Percentiles rank a stretch among this genome's conserved stretches.
phyloP scores from a whole-genome alignment of 2,329 filamentous ascomycete species.

The Pseudogymnoascus sp. region DNA sequence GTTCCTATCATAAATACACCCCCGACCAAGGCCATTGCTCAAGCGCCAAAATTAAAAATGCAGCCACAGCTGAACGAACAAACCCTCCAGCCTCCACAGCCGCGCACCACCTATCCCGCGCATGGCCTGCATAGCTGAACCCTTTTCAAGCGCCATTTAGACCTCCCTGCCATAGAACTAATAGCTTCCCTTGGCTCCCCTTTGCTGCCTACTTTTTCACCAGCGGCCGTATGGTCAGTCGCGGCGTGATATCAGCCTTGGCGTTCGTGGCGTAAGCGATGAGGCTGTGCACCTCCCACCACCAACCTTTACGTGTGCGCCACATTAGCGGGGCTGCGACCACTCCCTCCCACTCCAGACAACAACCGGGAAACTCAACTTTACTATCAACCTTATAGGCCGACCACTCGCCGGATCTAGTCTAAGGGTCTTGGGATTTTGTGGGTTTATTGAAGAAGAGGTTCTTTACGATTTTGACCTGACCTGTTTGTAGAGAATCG shows the following conservation, averaged over 20 bases:
- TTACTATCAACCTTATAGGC: not conserved
- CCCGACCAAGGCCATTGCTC: no score
- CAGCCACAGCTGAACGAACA: no score
- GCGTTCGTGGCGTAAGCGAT: not conserved
- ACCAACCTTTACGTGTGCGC: not conserved
- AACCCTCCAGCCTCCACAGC: not conserved
- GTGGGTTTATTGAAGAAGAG: slow-evolving; percentile 2
- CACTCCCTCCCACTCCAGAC: not conserved
- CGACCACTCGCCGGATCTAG: not conserved
- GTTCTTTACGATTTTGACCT: not conserved
- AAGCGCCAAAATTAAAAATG: no score
- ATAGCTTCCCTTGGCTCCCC: not conserved
- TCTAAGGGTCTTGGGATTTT: not conserved
- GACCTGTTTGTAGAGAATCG: not conserved
- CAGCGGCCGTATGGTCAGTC: not conserved
- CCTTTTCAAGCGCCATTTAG: not conserved
- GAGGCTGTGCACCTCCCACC: not conserved
- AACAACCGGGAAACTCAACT: not conserved
- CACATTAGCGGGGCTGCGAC: not conserved
- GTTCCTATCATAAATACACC: no score
- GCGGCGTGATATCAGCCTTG: not conserved
- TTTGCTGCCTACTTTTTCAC: not conserved
- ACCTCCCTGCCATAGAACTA: not conserved
- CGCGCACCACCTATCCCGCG: not conserved
- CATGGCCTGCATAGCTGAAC: not conserved